These are phyloP conservation scores for Xylariaceae sp. DNA, from an alignment of 2,329 filamentous ascomycete species.

Conservation along the genomic window DNA sequence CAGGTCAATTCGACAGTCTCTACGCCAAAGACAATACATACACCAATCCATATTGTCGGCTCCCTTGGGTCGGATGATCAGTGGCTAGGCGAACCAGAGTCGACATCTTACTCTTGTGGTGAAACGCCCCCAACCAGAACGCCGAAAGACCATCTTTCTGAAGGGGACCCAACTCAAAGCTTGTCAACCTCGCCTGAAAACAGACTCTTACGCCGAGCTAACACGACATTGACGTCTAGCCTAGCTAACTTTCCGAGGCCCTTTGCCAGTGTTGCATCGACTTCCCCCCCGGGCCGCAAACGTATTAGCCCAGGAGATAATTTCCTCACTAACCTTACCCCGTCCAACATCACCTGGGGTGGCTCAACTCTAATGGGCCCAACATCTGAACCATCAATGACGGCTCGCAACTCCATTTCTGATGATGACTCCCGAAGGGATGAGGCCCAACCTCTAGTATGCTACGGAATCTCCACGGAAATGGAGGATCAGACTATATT, in stretches of 20 bases:
- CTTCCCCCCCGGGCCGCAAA: conserved; percentile 55
- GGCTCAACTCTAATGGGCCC: conserved; percentile 51
- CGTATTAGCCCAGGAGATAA: conserved; percentile 67
- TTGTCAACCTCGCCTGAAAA: conserved; percentile 66
- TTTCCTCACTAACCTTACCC: conserved; percentile 60
- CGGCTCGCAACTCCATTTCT: conserved; percentile 57
- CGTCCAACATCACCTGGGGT: conserved; percentile 59
- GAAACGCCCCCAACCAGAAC: conserved; percentile 64
- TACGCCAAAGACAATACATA: conserved; percentile 63
- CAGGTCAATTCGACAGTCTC: conserved; percentile 60
- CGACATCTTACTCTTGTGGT: conserved; percentile 65
- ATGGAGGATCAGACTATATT: conserved; percentile 69
- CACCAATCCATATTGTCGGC: conserved; percentile 59
- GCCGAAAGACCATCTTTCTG: conserved; percentile 51
- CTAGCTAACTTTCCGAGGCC: conserved; percentile 59
- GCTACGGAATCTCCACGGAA: conserved; percentile 57
- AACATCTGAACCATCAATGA: conserved; percentile 52
- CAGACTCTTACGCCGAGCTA: conserved; percentile 57
- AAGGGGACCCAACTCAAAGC: conserved; percentile 56
- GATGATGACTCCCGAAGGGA: conserved; percentile 59
- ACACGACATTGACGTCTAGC: conserved; percentile 61
- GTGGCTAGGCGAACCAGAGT: conserved; percentile 60
- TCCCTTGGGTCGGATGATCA: conserved; percentile 64
- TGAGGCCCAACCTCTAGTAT: conserved; percentile 54
- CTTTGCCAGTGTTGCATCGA: conserved; percentile 47